These are phyloP conservation scores for Mycena chlorophos DNA, from an alignment of 768 basidiomycete genomes.

Conservation along the genomic window DNA sequence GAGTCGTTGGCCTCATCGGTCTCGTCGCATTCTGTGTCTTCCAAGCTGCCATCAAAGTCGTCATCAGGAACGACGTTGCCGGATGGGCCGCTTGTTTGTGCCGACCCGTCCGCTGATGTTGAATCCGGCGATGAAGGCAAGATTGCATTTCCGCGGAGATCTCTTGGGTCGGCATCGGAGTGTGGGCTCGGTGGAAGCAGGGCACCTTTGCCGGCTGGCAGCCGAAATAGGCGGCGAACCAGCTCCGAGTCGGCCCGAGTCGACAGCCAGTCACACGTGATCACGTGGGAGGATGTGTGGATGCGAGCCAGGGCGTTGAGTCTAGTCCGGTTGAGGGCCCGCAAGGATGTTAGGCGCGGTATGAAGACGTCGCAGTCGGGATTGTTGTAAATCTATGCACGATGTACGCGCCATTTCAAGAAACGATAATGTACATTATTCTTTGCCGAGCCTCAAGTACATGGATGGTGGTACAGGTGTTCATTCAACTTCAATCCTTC, in stretches of 20 bases:
- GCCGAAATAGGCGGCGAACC: not conserved
- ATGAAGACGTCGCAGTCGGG: too few relatives aligned
- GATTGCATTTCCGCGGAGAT: not conserved
- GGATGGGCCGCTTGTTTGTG: not conserved
- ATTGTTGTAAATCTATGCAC: too few relatives aligned
- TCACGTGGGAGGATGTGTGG: conserved; percentile 12
- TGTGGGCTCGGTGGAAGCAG: not conserved
- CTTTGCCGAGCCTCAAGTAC: too few relatives aligned
- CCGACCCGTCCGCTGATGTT: not conserved
- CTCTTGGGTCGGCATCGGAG: not conserved
- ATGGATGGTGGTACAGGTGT: not conserved
- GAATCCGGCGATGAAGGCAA: not conserved
- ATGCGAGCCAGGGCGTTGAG: conserved; percentile 18
- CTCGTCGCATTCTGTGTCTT: conserved; percentile 9
- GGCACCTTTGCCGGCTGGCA: not conserved
- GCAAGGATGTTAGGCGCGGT: conserved; percentile 16
- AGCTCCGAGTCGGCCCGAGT: not conserved
- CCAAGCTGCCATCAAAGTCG: not conserved
- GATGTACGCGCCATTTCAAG: too few relatives aligned
- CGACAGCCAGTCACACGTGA: not conserved
- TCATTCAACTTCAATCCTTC: conserved; percentile 37
- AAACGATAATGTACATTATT: too few relatives aligned
- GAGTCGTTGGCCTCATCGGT: conserved; percentile 3
- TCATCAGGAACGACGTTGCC: conserved; percentile 1
- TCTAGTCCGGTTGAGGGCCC: conserved; percentile 13